These are phyloP conservation scores for Candida caryicola DNA, from an alignment of 805 yeast species.

Conservation along the genomic window DNA sequence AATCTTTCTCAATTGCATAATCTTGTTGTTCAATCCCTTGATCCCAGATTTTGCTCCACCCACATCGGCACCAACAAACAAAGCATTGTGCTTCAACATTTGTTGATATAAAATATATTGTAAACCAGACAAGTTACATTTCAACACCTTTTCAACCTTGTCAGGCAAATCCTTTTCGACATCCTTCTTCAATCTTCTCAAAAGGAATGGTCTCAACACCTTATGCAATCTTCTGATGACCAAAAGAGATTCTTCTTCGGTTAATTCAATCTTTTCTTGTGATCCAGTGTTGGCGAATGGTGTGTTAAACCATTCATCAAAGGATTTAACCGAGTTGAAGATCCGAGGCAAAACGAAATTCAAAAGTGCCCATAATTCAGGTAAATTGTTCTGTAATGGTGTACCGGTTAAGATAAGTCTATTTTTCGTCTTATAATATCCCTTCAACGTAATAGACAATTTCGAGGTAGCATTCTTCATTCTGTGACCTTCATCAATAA, in stretches of 20 bases:
- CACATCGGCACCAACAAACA: conserved; percentile 62
- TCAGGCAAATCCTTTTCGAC: conserved; percentile 85
- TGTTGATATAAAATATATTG: conserved; percentile 72
- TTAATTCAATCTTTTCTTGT: conserved; percentile 74
- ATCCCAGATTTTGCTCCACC: conserved; percentile 64
- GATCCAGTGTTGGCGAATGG: conserved; percentile 84
- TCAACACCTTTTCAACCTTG: conserved; percentile 77
- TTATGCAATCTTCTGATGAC: conserved; percentile 83
- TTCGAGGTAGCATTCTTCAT: conserved; percentile 80
- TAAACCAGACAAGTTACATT: conserved; percentile 72
- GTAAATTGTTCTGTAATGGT: conserved; percentile 79
- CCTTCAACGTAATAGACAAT: conserved; percentile 66
- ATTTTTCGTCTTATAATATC: conserved; percentile 70
- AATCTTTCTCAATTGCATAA: conserved; percentile 82
- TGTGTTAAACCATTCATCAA: conserved; percentile 88
- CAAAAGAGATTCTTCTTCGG: conserved; percentile 83
- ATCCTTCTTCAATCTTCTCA: conserved; percentile 82
- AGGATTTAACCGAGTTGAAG: conserved; percentile 80
- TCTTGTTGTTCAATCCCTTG: conserved; percentile 75
- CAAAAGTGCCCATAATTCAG: conserved; percentile 81
- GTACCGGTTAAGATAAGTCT: conserved; percentile 85
- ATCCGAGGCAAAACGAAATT: conserved; percentile 81
- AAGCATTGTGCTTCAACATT: conserved; percentile 68
- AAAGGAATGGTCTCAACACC: conserved; percentile 78
- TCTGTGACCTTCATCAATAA: conserved; percentile 88